These are phyloP conservation scores for Musa troglodytarum DNA, from an alignment of 176 grass and related monocot genomes.

Conservation along the genomic window DNA sequence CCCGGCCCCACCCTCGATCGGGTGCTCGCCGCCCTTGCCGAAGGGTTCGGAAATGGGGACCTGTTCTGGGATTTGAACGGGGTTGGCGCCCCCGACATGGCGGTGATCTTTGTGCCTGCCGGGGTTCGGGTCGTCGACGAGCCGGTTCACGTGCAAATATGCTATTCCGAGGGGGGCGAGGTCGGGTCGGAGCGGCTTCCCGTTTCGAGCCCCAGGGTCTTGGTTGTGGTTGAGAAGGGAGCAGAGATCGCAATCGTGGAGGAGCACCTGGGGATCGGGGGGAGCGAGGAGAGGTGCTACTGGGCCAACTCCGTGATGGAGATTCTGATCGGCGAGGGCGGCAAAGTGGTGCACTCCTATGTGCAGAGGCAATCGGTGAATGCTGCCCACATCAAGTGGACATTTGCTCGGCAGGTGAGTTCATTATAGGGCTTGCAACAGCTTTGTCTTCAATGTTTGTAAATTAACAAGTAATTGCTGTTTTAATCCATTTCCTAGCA, in stretches of 20 bases:
- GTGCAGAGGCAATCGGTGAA: constrained; percentile 57
- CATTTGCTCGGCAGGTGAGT: constrained; percentile 54
- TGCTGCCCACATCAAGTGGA: constrained; percentile 92
- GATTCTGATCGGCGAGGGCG: constrained; percentile 45
- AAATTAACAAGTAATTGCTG: neutral
- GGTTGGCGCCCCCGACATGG: constrained; percentile 43
- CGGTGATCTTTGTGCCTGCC: constrained; percentile 38
- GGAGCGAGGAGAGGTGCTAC: constrained; percentile 36
- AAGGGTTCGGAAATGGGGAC: constrained; percentile 37
- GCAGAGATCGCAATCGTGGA: constrained; percentile 49
- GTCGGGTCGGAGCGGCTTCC: constrained; percentile 19
- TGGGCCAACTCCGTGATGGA: constrained; percentile 92
- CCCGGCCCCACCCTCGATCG: constrained; percentile 23
- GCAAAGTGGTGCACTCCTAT: constrained; percentile 76
- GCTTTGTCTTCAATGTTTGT: neutral
- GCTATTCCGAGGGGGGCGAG: constrained; percentile 23
- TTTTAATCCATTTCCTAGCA: no score
- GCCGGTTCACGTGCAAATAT: constrained; percentile 44
- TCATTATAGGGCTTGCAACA: neutral
- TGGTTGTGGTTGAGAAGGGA: constrained; percentile 50
- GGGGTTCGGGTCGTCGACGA: constrained; percentile 28
- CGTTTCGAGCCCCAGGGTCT: constrained; percentile 55
- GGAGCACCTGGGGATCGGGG: constrained; percentile 40
- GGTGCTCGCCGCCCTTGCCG: constrained; percentile 25
- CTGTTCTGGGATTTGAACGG: constrained; percentile 67